phyloP scores from a whole-genome alignment of 257 asterid genomes.

The Echium plantagineum region DNA sequence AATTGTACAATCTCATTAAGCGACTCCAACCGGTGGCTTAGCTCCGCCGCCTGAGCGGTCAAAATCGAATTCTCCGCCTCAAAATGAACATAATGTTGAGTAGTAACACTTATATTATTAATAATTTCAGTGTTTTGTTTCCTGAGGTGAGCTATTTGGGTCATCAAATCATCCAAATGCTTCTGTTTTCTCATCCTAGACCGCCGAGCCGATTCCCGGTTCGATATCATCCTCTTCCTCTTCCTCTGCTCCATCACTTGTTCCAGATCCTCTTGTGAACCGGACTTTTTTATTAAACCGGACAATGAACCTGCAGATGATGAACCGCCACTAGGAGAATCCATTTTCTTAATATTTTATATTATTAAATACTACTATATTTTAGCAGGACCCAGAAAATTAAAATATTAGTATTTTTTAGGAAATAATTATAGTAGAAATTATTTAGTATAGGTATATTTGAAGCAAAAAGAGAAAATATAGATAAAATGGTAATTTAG shows the following conservation, averaged over 20 bases:
- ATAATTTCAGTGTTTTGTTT: slow-evolving; percentile 50
- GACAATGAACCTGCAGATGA: slow-evolving; percentile 47
- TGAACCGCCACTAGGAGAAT: slow-evolving; percentile 46
- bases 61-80: slow-evolving; percentile 77
- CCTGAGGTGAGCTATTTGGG: slow-evolving; percentile 45
- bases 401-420: not conserved
- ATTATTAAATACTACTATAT: not conserved
- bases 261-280: slow-evolving; percentile 60
- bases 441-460: not conserved
- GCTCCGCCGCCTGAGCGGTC: slow-evolving; percentile 71
- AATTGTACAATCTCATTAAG: slow-evolving; percentile 41
- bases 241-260: slow-evolving; percentile 62
- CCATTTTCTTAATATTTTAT: slow-evolving; percentile 27
- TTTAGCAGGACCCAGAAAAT: slow-evolving; percentile 36
- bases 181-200: slow-evolving; percentile 84
- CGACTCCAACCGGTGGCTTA: slow-evolving; percentile 61
- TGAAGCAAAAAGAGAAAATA: not conserved
- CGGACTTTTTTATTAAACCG: slow-evolving; percentile 37
- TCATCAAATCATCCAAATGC: slow-evolving; percentile 64
- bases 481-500: not conserved
- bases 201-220: slow-evolving; percentile 91
- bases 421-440: not conserved
- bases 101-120: slow-evolving; percentile 30
- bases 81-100: slow-evolving; percentile 36
- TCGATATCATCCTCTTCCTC: slow-evolving; percentile 80